Evolutionary conservation across 805 yeast species (phyloP).

Genomic region (Candida broadrunensis): DNA sequence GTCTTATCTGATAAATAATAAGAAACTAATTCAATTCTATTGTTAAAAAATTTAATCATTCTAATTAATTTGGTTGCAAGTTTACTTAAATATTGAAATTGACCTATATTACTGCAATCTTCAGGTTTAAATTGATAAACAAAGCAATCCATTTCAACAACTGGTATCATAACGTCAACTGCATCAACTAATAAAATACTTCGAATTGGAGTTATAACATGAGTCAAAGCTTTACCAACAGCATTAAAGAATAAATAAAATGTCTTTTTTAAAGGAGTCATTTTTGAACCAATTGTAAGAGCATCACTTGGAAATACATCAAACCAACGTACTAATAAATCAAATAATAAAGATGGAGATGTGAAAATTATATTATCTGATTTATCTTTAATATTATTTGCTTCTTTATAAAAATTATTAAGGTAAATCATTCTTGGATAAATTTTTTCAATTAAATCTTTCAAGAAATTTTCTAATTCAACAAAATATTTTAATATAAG

Average conservation of each 20-base stretch:
- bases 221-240: conserved; percentile 30
- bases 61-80: conserved; percentile 26
- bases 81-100: conserved; percentile 17
- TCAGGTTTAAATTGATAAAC: conserved; percentile 15
- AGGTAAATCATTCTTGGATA: conserved; percentile 24
- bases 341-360: conserved; percentile 29
- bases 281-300: conserved; percentile 21
- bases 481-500: conserved; percentile 8
- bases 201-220: conserved; percentile 33
- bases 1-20: conserved; percentile 16
- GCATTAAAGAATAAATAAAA: conserved; percentile 33
- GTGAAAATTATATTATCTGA: conserved; percentile 17
- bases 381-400: conserved; percentile 11
- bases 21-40: conserved; percentile 17
- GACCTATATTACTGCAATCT: conserved; percentile 11
- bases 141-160: conserved; percentile 23
- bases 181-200: conserved; percentile 33
- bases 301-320: conserved; percentile 31
- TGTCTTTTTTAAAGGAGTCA: conserved; percentile 28
- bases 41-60: conserved; percentile 30
- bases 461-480: conserved; percentile 30
- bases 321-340: conserved; percentile 34
- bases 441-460: conserved; percentile 19
- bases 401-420: conserved; percentile 20
- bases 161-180: conserved; percentile 27